Evolutionary conservation across 2,329 filamentous ascomycete species (phyloP).

Genomic region (Xylariaceae sp.): DNA sequence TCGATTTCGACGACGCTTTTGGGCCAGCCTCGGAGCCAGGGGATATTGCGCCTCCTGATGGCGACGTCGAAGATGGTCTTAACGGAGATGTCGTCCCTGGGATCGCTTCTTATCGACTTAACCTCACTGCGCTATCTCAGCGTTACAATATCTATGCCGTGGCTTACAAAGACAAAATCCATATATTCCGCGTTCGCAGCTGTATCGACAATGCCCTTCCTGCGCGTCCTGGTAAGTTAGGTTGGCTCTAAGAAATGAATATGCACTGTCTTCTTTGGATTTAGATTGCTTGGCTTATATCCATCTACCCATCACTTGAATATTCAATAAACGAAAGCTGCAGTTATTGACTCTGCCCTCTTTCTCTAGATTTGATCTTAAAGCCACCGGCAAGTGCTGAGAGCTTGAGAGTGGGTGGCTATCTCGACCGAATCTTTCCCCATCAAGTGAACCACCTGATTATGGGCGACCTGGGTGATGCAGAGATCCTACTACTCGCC

Average conservation of each 20-base stretch:
- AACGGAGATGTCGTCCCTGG: slow-evolving; percentile 21
- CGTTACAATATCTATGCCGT: slow-evolving; percentile 68
- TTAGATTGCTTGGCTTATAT: neutral
- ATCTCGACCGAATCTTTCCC: slow-evolving; percentile 56
- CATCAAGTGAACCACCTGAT: slow-evolving; percentile 75
- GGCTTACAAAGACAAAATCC: slow-evolving; percentile 63
- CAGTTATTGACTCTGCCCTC: neutral
- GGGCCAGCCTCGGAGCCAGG: too few relatives aligned
- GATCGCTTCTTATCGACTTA: slow-evolving; percentile 55
- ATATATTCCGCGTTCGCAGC: slow-evolving; percentile 60
- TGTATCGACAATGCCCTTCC: slow-evolving; percentile 57
- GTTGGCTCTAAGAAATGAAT: neutral
- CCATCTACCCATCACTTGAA: neutral
- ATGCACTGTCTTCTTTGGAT: neutral
- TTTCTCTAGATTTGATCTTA: slow-evolving; percentile 53
- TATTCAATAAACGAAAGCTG: neutral
- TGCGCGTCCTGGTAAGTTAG: slow-evolving; percentile 44
- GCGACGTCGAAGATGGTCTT: neutral
- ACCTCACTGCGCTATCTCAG: slow-evolving; percentile 65
- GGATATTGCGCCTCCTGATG: too few relatives aligned
- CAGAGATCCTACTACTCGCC: slow-evolving; percentile 71
- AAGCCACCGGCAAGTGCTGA: slow-evolving; percentile 50
- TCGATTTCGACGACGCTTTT: too few relatives aligned
- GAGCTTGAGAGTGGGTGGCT: slow-evolving; percentile 53
- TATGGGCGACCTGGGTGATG: slow-evolving; percentile 70